Evolutionary conservation across 2,329 filamentous ascomycete species (phyloP).

Genomic region (Chrysoporthe puriensis): DNA sequence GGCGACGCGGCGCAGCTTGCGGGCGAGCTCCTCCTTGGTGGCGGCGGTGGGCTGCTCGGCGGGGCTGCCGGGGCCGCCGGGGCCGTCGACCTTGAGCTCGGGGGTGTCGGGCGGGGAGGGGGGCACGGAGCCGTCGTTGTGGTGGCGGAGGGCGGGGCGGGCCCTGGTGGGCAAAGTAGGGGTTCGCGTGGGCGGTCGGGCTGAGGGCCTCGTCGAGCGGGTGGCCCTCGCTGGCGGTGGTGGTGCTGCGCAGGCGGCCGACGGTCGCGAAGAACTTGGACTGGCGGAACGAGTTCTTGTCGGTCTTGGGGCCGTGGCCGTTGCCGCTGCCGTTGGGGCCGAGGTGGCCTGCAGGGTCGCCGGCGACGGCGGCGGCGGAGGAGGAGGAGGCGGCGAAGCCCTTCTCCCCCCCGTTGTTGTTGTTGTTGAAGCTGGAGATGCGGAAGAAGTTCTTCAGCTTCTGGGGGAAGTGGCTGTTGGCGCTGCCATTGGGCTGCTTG

Average conservation of each 20-base stretch:
- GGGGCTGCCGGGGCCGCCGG: conserved; percentile 57
- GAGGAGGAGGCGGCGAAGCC: conserved; percentile 13
- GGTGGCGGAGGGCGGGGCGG: conserved; percentile 87
- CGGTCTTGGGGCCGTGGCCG: conserved; percentile 50
- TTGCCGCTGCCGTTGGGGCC: conserved; percentile 29
- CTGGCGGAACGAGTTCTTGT: conserved; percentile 76
- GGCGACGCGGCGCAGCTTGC: conserved; percentile 90
- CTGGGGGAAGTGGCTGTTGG: conserved; percentile 64
- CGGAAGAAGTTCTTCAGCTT: conserved; percentile 74
- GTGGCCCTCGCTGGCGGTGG: conserved; percentile 91
- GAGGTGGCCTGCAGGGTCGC: conserved; percentile 23
- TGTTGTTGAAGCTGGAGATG: conserved; percentile 56
- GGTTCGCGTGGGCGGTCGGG: conserved; percentile 92
- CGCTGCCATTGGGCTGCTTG: conserved; percentile 54
- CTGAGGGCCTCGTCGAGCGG: conserved; percentile 85
- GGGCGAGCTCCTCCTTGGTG: conserved; percentile 90
- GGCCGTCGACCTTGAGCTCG: conserved; percentile 71
- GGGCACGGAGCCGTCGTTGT: conserved; percentile 91
- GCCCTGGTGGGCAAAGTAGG: conserved; percentile 96
- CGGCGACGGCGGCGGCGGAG: conserved; percentile 16
- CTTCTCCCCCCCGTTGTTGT: conserved; percentile 30
- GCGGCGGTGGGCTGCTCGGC: conserved; percentile 72
- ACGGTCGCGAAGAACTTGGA: conserved; percentile 88
- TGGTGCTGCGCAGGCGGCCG: conserved; percentile 84
- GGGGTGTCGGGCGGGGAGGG: conserved; percentile 92